Conservation (phyloP, 805 yeast genomes). For the Blastobotrys mokoenaii region DNA sequence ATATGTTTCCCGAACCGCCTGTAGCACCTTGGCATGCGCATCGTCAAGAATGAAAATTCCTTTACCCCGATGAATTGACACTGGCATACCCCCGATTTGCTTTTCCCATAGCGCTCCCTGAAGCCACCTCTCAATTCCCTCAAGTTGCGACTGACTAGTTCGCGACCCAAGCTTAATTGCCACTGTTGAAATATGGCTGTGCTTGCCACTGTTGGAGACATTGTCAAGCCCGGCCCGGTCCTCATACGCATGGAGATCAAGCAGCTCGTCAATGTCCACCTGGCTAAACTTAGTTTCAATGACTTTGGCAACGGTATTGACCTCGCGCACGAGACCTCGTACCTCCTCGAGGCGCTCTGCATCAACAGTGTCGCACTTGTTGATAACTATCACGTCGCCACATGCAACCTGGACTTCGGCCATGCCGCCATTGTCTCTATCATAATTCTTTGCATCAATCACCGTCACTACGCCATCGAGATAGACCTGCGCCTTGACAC, state of each 20-base stretch:
- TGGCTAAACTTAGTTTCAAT: constrained; percentile 67
- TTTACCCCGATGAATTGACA: constrained; percentile 76
- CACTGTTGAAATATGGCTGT: constrained; percentile 41
- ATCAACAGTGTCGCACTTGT: constrained; percentile 57
- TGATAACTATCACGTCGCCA: constrained; percentile 75
- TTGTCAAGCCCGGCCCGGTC: constrained; percentile 16
- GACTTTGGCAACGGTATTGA: constrained; percentile 65
- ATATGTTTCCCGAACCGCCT: constrained; percentile 90
- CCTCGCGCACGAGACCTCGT: constrained; percentile 35
- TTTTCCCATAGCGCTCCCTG: constrained; percentile 74
- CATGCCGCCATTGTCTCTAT: constrained; percentile 48
- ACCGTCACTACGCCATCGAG: constrained; percentile 91
- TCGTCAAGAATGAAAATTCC: constrained; percentile 51
- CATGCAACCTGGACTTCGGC: constrained; percentile 86
- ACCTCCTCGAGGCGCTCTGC: constrained; percentile 25
- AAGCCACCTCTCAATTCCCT: constrained; percentile 49
- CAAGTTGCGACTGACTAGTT: constrained; percentile 34
- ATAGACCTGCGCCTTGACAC: constrained; percentile 70
- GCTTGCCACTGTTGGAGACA: constrained; percentile 15
- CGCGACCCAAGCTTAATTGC: constrained; percentile 37
- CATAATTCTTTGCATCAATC: constrained; percentile 59
- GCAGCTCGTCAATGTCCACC: constrained; percentile 47
- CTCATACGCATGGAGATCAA: constrained; percentile 77
- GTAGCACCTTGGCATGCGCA: constrained; percentile 47
- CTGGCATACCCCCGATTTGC: constrained; percentile 31